Base-by-base conservation (phyloP, 2,329 filamentous ascomycete species). In the Hymenoscyphus infarciens region DNA sequence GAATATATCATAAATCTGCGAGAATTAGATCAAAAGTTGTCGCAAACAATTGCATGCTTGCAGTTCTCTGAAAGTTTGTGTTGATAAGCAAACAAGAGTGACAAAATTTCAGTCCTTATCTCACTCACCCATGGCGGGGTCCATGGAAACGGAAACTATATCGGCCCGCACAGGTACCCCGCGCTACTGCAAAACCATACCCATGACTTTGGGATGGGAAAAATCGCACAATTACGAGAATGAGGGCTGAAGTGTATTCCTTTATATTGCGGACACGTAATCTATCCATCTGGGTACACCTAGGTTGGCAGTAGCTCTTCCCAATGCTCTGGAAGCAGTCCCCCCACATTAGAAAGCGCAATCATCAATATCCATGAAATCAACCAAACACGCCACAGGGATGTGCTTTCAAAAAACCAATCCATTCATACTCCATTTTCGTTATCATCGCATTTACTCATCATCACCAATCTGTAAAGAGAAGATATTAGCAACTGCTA, bases 401-500 rank as follows among this genome's bases (percentile, higher is more conserved):
- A 68, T 70, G 70, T 72, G 67, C 68, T 71, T 54, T 64, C 10
- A 68, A 68, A 69, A 69, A 57, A 56, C 64, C 66, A 65, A 69
- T 62, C 67, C 62, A 66, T 55, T 69, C 61, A 67, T 70, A 67
- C 68, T 70, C 63, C 63, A 62, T 59, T 64, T 62, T 53, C 56
- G 52, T 56, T 42, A 61, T 62, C 33, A 57, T 66, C 25, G 56
- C 61, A 60, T 70, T 73, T 81, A 86, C 75, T 87, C 85, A 68
- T 87, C 85, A 69, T 87, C 85, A 68, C 85, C 89, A 74, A 92
- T 92, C 89, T 92, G 70, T 53, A 68, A 33, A 61, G 25, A 53
- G 11, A 8, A 62, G 72, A 68, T 45, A 64, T 56, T 15, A 35
- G 13, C 19, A 35, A 10, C 35, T 29, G 25, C 38, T 27, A 22